A percentile compares a stretch with the other conserved stretches of the same genome.
These are phyloP conservation scores for Emergomyces pasteurianus DNA, from an alignment of 2,329 filamentous ascomycete species.

Conservation along the genomic window DNA sequence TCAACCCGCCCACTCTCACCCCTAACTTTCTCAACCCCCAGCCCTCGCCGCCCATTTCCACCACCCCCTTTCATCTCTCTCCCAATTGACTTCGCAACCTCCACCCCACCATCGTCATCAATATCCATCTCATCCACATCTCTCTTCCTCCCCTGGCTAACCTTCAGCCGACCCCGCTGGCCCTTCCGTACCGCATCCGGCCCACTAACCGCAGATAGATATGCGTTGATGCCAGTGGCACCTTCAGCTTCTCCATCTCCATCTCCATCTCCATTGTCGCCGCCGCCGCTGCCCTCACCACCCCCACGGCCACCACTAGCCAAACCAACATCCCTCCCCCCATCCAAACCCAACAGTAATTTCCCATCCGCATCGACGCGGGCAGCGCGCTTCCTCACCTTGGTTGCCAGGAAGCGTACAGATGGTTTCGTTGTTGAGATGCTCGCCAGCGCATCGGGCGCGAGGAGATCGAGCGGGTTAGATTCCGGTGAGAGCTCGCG, in stretches of 20 bases:
- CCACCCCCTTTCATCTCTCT: conserved; percentile 15
- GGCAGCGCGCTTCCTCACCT: conserved; percentile 29
- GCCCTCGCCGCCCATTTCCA: conserved; percentile 16
- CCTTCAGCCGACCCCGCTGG: conserved; percentile 49
- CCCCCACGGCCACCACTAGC: conserved; percentile 23
- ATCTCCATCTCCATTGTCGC: not conserved
- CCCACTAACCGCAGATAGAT: conserved; percentile 49
- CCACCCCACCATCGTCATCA: conserved; percentile 37
- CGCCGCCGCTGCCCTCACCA: conserved; percentile 1
- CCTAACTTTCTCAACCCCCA: conserved; percentile 20
- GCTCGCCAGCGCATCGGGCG: conserved; percentile 76
- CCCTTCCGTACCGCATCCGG: conserved; percentile 47
- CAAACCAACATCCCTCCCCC: conserved; percentile 28
- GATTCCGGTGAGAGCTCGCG: conserved; percentile 70
- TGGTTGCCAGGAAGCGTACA: conserved; percentile 31
- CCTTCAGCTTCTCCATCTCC: conserved; percentile 4
- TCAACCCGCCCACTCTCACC: conserved; percentile 14
- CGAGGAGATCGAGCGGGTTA: conserved; percentile 87
- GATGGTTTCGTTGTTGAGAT: conserved; percentile 81
- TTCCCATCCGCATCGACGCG: conserved; percentile 35
- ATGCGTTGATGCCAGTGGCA: conserved; percentile 42
- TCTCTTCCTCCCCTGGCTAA: conserved; percentile 35
- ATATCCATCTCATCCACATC: conserved; percentile 33
- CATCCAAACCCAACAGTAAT: conserved; percentile 28
- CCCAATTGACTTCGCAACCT: conserved; percentile 11